Percentiles rank a stretch among this genome's conserved stretches.
Evolutionary conservation across 169 alveolate species (phyloP).

Genomic region (Babesia gibsoni): DNA sequence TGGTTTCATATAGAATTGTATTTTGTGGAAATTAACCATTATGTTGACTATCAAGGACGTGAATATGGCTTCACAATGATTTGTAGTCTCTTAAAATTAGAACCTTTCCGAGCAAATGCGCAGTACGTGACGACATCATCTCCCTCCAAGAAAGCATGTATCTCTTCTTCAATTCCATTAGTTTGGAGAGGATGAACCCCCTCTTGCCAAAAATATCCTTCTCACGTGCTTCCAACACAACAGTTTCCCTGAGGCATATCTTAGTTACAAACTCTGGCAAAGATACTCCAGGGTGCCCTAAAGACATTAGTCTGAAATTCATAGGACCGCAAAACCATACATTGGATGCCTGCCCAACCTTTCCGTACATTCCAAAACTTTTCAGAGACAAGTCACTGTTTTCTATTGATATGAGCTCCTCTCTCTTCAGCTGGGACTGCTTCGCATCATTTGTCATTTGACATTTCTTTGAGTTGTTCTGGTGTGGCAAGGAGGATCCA

Average conservation of each 20-base stretch:
- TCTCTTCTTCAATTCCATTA: conserved; percentile 14
- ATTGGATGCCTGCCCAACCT: conserved; percentile 19
- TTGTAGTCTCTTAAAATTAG: neutral
- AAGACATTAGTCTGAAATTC: conserved; percentile 1
- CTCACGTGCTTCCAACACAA: conserved; percentile 35
- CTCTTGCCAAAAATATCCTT: conserved; percentile 47
- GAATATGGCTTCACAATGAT: neutral
- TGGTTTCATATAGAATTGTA: no score
- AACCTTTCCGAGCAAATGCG: conserved; percentile 30
- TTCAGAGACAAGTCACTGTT: conserved; percentile 23
- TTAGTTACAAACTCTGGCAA: conserved; percentile 34
- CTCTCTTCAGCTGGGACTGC: neutral
- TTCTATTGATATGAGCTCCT: conserved; percentile 7
- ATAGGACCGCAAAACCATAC: conserved; percentile 55
- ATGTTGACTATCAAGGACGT: no score
- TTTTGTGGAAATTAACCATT: no score
- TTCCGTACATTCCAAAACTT: conserved; percentile 21
- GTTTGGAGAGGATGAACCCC: conserved; percentile 31
- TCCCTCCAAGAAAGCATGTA: conserved; percentile 27
- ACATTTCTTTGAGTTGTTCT: neutral
- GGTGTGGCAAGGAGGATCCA: conserved; percentile 9
- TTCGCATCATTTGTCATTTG: neutral
- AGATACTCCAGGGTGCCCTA: neutral
- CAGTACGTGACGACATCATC: conserved; percentile 35
- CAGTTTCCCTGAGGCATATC: conserved; percentile 35